Percentiles rank a stretch among this genome's conserved stretches.
These are phyloP conservation scores for Loxodes magnus DNA, from an alignment of 73 alveolate genomes.

Conservation along the genomic window DNA sequence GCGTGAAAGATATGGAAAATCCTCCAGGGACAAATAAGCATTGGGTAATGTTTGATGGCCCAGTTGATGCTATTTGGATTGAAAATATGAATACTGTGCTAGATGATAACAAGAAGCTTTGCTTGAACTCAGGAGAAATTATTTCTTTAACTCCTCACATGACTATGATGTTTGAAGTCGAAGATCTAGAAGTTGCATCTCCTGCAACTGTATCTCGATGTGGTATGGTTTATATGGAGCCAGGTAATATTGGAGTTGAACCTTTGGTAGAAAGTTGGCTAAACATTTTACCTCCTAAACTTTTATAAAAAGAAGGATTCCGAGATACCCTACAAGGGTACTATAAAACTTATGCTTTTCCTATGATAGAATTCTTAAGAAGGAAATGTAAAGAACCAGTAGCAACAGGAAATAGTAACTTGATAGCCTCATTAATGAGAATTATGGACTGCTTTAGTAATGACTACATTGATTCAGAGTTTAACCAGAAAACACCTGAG, in stretches of 20 bases:
- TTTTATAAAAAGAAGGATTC: conserved; percentile 32
- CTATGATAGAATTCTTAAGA: conserved; percentile 54
- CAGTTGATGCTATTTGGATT: conserved; percentile 93
- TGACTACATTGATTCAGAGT: conserved; percentile 64
- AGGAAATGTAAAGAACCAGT: conserved; percentile 73
- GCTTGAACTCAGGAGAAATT: conserved; percentile 87
- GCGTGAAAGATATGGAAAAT: conserved; percentile 47
- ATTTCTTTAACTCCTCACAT: conserved; percentile 77
- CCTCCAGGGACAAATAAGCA: conserved; percentile 59
- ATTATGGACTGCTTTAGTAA: conserved; percentile 79
- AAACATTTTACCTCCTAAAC: conserved; percentile 47
- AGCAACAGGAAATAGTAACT: conserved; percentile 71
- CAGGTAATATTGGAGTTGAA: conserved; percentile 66
- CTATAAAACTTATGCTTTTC: conserved; percentile 44
- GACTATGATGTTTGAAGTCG: conserved; percentile 92
- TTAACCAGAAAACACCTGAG: conserved; percentile 57
- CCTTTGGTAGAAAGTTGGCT: conserved; percentile 75
- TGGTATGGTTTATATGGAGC: conserved; percentile 88
- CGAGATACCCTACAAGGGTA: conserved; percentile 35
- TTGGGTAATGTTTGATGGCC: conserved; percentile 98
- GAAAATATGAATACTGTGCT: conserved; percentile 97
- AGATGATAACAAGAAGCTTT: conserved; percentile 97
- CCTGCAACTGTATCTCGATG: conserved; percentile 97
- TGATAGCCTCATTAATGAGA: conserved; percentile 62
- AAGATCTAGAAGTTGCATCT: conserved; percentile 82